phyloP scores from a whole-genome alignment of 495 filamentous ascomycete genomes.

The Hypoxylon perforatum region DNA sequence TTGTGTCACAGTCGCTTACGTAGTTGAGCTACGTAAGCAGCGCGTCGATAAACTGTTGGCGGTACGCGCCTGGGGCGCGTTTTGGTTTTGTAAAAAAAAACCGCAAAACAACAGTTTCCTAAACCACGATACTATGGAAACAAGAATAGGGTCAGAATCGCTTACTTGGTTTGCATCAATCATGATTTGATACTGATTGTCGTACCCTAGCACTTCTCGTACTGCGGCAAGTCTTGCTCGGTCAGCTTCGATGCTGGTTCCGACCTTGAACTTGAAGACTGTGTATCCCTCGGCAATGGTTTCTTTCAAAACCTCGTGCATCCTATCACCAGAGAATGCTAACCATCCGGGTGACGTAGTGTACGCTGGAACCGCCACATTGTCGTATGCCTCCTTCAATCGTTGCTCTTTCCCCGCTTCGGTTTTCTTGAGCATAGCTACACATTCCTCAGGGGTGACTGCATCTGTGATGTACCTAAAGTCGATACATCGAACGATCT shows the following conservation, averaged over 20 bases:
- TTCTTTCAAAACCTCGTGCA: conserved; percentile 75
- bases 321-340: conserved; percentile 85
- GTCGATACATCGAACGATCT: conserved; percentile 86
- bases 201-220: conserved; percentile 82
- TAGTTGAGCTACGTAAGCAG: no score
- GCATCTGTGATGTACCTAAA: conserved; percentile 92
- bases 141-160: neutral
- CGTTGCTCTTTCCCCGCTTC: conserved; percentile 73
- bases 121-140: neutral
- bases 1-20: no score
- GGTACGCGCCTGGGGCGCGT: no score
- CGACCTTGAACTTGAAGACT: conserved; percentile 93
- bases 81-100: no score
- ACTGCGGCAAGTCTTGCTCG: conserved; percentile 74
- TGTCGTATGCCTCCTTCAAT: conserved; percentile 75
- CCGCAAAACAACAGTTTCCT: no score
- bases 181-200: conserved; percentile 87
- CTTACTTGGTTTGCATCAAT: conserved; percentile 83
- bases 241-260: conserved; percentile 75
- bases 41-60: no score
- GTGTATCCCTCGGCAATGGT: conserved; percentile 78
- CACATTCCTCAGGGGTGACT: conserved; percentile 82
- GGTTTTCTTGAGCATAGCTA: conserved; percentile 70
- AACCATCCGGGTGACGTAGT: conserved; percentile 90
- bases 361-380: conserved; percentile 82